These are phyloP conservation scores for Rhynchospora pubera DNA, from an alignment of 176 grass and related monocot genomes.

Conservation along the genomic window DNA sequence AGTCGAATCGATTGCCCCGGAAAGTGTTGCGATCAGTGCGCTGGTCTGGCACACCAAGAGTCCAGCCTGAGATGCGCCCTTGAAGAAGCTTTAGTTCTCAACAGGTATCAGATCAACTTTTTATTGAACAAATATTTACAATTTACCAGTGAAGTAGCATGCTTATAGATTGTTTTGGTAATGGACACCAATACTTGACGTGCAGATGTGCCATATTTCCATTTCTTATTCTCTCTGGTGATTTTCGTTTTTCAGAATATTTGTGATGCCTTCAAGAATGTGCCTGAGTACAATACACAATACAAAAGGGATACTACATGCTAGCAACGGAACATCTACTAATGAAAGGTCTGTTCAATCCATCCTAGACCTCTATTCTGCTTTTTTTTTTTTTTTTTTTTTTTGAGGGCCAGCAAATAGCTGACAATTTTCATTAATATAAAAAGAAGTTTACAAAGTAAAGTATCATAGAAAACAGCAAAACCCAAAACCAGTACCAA, in stretches of 20 bases:
- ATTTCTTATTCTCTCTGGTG: slow-evolving; percentile 15
- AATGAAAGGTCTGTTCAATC: slow-evolving; percentile 43
- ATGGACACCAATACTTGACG: neutral
- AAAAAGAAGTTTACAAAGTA: too few relatives aligned
- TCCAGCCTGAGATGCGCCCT: slow-evolving; percentile 94
- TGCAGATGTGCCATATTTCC: slow-evolving; percentile 11
- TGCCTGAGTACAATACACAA: slow-evolving; percentile 79
- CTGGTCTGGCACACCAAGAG: slow-evolving; percentile 85
- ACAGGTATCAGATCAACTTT: slow-evolving; percentile 31
- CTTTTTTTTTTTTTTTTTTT: too few relatives aligned
- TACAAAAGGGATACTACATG: slow-evolving; percentile 48
- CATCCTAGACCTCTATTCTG: neutral
- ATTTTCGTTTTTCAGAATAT: slow-evolving; percentile 36
- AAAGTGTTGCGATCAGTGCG: slow-evolving; percentile 72
- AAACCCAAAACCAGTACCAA: too few relatives aligned
- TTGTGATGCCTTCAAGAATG: slow-evolving; percentile 90
- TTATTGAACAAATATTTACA: too few relatives aligned
- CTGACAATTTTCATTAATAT: too few relatives aligned
- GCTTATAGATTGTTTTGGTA: neutral
- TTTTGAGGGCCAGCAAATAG: too few relatives aligned
- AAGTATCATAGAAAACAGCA: too few relatives aligned
- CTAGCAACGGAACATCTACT: slow-evolving; percentile 29
- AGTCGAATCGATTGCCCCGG: slow-evolving; percentile 74
- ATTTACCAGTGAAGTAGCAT: neutral
- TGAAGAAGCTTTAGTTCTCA: slow-evolving; percentile 86